These are phyloP conservation scores for Aureoboletus auriporus DNA, from an alignment of 768 basidiomycete species.

Conservation along the genomic window DNA sequence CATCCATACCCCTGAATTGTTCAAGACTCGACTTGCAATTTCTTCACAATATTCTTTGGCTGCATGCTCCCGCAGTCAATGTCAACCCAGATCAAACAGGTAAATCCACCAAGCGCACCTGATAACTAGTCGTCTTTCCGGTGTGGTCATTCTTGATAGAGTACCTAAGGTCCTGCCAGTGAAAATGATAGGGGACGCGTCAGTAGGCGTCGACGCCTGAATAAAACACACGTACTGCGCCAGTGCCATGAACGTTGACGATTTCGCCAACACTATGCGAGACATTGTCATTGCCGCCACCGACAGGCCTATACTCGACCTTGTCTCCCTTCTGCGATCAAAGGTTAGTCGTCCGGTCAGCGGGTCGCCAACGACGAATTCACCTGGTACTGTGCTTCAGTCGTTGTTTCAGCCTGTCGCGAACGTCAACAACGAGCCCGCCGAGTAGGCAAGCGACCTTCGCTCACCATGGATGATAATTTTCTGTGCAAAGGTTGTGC, in stretches of 20 bases:
- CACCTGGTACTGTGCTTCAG: slow-evolving; percentile 25
- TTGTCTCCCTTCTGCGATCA: slow-evolving; percentile 33
- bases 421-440: slow-evolving; percentile 1
- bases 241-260: slow-evolving; percentile 29
- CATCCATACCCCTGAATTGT: background rate
- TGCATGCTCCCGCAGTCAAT: slow-evolving; percentile 1
- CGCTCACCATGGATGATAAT: slow-evolving; percentile 10
- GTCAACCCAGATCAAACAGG: background rate
- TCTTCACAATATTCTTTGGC: slow-evolving; percentile 38
- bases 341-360: background rate
- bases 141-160: slow-evolving; percentile 43
- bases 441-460: background rate
- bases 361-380: background rate
- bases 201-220: background rate
- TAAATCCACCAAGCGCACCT: slow-evolving; percentile 17
- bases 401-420: slow-evolving; percentile 14
- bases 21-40: slow-evolving; percentile 1
- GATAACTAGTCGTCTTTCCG: slow-evolving; percentile 36
- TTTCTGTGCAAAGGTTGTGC: background rate
- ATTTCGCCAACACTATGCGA: slow-evolving; percentile 36
- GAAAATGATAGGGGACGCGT: background rate
- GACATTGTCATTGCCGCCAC: slow-evolving; percentile 37
- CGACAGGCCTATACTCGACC: slow-evolving; percentile 43
- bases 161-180: slow-evolving; percentile 34
- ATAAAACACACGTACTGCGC: slow-evolving; percentile 25